Evolutionary conservation across 1,284 basidiomycete species (phyloP).

Genomic region (Trametes versicolor): DNA sequence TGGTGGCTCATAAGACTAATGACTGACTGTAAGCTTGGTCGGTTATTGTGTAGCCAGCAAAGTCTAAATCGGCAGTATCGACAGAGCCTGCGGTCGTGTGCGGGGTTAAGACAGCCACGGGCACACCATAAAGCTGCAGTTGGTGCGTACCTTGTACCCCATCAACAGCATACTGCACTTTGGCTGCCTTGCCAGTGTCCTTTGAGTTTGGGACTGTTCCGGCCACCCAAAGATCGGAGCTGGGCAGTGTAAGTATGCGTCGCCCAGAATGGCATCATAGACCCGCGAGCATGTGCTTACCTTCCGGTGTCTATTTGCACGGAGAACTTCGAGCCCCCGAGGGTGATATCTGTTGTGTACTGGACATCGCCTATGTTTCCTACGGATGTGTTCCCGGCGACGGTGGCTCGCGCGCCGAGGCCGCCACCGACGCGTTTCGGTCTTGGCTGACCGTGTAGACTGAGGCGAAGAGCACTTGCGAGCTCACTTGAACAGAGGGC

Average conservation of each 20-base stretch:
- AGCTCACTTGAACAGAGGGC: conserved; percentile 35
- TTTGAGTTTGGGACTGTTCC: conserved; percentile 53
- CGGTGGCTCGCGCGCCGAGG: conserved; percentile 25
- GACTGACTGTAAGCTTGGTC: conserved; percentile 68
- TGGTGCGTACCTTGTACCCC: conserved; percentile 50
- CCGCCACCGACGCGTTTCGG: conserved; percentile 8
- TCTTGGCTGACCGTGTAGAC: conserved; percentile 30
- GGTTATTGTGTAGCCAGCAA: conserved; percentile 60
- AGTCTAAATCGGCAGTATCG: conserved; percentile 57
- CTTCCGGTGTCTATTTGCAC: conserved; percentile 74
- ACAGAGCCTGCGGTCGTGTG: conserved; percentile 53
- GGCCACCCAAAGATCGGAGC: conserved; percentile 68
- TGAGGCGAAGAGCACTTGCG: conserved; percentile 36
- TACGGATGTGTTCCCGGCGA: conserved; percentile 31
- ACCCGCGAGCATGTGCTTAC: conserved; percentile 44
- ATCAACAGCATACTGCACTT: conserved; percentile 60
- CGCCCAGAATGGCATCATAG: conserved; percentile 8
- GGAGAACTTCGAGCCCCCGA: conserved; percentile 57
- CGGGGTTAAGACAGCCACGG: conserved; percentile 7
- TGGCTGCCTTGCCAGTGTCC: conserved; percentile 50
- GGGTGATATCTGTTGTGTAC: conserved; percentile 59
- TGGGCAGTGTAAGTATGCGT: conserved; percentile 22
- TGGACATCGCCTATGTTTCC: conserved; percentile 47
- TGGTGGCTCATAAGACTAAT: conserved; percentile 24
- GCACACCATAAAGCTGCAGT: not conserved